phyloP scores from a whole-genome alignment of 176 grass and related monocot genomes.

The Paspalum notatum region DNA sequence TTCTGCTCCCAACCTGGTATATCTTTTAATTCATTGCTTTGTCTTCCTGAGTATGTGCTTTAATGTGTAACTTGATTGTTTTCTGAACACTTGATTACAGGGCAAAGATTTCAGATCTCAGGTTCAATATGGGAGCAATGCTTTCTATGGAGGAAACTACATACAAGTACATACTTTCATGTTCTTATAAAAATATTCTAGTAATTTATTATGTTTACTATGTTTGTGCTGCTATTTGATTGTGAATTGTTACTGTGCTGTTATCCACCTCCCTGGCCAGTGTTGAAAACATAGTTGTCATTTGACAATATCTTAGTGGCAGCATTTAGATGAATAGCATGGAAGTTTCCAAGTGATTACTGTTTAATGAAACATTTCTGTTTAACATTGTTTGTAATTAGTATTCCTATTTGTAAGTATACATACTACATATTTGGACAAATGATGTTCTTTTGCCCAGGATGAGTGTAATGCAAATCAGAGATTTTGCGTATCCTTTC shows the following conservation, averaged over 20 bases:
- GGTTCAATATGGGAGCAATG: conserved; percentile 64
- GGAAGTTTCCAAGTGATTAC: not conserved
- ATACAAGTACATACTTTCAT: conserved; percentile 65
- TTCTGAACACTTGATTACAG: conserved; percentile 41
- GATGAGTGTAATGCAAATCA: not conserved
- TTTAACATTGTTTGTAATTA: not conserved
- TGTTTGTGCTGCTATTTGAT: not conserved
- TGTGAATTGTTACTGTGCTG: not conserved
- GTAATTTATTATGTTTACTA: not conserved
- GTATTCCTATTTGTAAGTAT: not conserved
- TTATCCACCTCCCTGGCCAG: not conserved
- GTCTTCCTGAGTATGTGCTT: conserved; percentile 9
- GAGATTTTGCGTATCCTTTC: not conserved
- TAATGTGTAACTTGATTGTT: conserved; percentile 31
- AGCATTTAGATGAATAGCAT: not conserved
- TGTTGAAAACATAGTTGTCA: not conserved
- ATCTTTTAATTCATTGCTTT: not conserved
- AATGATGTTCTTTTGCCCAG: not conserved
- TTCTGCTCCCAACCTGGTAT: not conserved
- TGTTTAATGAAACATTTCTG: not conserved
- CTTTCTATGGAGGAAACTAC: conserved; percentile 75
- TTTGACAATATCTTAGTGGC: not conserved
- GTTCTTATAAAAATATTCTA: not conserved
- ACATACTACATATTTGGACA: not conserved
- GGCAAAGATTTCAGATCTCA: conserved; percentile 74